Conservation (phyloP, 2,329 filamentous ascomycete species). For the Neopestalotiopsis sp. region DNA sequence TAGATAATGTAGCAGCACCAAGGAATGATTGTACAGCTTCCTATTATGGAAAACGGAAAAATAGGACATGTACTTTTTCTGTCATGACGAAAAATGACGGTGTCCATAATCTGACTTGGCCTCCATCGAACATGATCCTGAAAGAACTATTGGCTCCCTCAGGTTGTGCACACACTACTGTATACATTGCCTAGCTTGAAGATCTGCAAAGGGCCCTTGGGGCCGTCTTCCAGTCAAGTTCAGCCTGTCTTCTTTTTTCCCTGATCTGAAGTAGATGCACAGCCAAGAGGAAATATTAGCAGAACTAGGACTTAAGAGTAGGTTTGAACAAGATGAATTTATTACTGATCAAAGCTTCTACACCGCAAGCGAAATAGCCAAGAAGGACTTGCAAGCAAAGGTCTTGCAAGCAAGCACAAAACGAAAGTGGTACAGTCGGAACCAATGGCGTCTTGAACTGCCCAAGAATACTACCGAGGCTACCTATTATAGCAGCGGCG, state of each 20-base stretch:
- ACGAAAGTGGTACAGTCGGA: neutral
- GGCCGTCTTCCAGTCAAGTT: no score
- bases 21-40: neutral
- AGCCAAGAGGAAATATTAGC: no score
- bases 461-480: neutral
- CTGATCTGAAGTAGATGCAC: no score
- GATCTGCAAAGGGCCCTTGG: no score
- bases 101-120: neutral
- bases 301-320: no score
- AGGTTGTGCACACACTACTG: neutral
- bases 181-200: no score
- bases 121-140: neutral
- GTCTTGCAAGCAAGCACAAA: neutral
- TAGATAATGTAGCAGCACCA: neutral
- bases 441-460: neutral
- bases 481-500: neutral
- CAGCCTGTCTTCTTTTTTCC: no score
- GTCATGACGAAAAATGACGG: constrained; percentile 1
- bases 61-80: neutral
- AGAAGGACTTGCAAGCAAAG: no score
- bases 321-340: no score
- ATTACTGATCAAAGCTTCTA: no score
- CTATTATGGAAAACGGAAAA: neutral
- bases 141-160: neutral
- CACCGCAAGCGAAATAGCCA: no score